phyloP scores from a whole-genome alignment of 2,329 filamentous ascomycete genomes.

The Fonsecaea pugnacius region DNA sequence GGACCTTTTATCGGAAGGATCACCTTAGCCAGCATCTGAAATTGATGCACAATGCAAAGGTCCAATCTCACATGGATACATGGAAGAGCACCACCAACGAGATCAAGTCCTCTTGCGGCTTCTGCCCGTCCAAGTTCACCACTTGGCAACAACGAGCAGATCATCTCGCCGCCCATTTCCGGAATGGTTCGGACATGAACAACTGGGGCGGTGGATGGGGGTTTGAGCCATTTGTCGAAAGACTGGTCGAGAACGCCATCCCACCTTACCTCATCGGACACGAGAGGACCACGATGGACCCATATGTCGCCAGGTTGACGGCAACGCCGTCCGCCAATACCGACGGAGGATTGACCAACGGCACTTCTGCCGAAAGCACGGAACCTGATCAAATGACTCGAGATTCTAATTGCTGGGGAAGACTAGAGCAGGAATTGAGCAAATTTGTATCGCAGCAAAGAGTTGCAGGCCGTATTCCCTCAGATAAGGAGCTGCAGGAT shows the following conservation, averaged over 20 bases:
- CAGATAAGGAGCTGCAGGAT: conserved; percentile 41
- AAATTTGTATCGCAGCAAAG: conserved; percentile 45
- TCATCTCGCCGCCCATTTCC: conserved; percentile 49
- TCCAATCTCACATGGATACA: conserved; percentile 54
- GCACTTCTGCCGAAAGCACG: conserved; percentile 27
- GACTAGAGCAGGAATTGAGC: conserved; percentile 48
- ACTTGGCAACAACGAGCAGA: conserved; percentile 44
- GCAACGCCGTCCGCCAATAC: conserved; percentile 27
- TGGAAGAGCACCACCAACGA: conserved; percentile 60
- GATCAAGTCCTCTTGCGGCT: conserved; percentile 51
- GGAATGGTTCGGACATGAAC: conserved; percentile 45
- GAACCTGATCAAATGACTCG: conserved; percentile 36
- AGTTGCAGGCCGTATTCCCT: conserved; percentile 44
- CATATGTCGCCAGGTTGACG: conserved; percentile 35
- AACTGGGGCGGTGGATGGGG: conserved; percentile 48
- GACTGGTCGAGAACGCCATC: conserved; percentile 44
- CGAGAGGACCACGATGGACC: conserved; percentile 40
- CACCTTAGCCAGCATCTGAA: conserved; percentile 62
- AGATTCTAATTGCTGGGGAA: conserved; percentile 47
- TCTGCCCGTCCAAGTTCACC: conserved; percentile 41
- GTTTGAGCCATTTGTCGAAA: conserved; percentile 43
- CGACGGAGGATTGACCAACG: conserved; percentile 31
- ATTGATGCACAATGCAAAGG: conserved; percentile 59
- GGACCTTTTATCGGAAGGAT: conserved; percentile 64
- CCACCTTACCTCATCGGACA: conserved; percentile 46